Conservation (phyloP, 805 yeast genomes). For the Candida chilensis region DNA sequence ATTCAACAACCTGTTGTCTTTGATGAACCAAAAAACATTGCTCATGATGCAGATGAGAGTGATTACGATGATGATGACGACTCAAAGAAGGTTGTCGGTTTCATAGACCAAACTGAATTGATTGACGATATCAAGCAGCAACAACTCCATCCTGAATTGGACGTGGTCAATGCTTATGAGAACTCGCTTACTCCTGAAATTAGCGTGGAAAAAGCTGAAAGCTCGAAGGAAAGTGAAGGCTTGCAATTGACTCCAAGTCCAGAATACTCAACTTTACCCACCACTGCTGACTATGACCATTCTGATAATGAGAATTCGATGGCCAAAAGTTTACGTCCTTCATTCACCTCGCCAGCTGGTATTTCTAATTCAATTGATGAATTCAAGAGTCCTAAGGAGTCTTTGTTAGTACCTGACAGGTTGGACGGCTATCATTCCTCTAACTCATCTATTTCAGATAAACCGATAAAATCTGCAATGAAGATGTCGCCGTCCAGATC, state of each 20-base stretch:
- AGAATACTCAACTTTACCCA: slow-evolving; percentile 3
- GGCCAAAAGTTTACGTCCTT: slow-evolving; percentile 17
- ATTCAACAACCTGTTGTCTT: no score
- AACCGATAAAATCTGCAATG: slow-evolving; percentile 36
- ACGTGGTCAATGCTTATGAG: no score
- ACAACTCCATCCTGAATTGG: no score
- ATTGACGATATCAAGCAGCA: not conserved
- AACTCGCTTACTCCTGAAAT: no score
- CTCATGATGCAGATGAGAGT: no score
- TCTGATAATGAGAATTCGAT: slow-evolving; percentile 11
- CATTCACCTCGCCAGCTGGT: slow-evolving; percentile 18
- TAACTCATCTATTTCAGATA: slow-evolving; percentile 16
- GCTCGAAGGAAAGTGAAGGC: slow-evolving; percentile 1
- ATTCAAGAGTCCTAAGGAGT: slow-evolving; percentile 14
- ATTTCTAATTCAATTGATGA: slow-evolving; percentile 14
- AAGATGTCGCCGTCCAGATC: slow-evolving; percentile 13
- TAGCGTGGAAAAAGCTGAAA: not conserved
- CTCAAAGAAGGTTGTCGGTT: not conserved
- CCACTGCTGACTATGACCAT: slow-evolving; percentile 8
- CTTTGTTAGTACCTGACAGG: slow-evolving; percentile 7
- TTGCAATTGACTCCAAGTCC: slow-evolving; percentile 12
- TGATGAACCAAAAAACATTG: no score
- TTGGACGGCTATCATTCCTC: slow-evolving; percentile 19
- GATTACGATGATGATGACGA: no score
- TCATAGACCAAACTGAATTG: slow-evolving; percentile 1